phyloP scores from a whole-genome alignment of 177 flowering plant species.

The Telopea speciosissima region DNA sequence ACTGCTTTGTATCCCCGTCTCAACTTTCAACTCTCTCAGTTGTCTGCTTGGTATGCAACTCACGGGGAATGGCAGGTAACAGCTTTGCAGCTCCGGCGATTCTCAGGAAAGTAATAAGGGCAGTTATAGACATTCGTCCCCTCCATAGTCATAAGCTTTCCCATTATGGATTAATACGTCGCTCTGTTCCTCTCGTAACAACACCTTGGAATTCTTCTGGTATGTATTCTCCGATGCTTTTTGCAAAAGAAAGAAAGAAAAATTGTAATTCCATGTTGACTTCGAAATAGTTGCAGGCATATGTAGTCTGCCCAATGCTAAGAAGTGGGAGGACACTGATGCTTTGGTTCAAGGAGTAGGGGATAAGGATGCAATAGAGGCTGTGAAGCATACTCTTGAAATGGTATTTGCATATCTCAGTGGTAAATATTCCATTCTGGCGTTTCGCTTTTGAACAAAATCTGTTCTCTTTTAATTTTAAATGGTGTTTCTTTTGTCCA shows the following conservation, averaged over 20 bases:
- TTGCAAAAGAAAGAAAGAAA: not conserved
- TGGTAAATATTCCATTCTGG: constrained; percentile 7
- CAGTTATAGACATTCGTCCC: constrained; percentile 10
- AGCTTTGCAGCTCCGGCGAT: constrained; percentile 17
- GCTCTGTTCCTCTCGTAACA: constrained; percentile 11
- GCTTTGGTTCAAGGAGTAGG: constrained; percentile 46
- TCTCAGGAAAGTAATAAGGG: constrained; percentile 21
- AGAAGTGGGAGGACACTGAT: constrained; percentile 43
- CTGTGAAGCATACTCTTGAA: constrained; percentile 69
- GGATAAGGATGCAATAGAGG: constrained; percentile 45
- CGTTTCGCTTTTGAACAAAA: not conserved
- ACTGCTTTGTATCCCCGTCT: too few species aligned
- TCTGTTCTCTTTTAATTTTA: not conserved
- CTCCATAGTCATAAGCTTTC: constrained; percentile 9
- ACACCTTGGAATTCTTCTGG: constrained; percentile 24
- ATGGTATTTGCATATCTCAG: constrained; percentile 48
- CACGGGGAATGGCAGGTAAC: constrained; percentile 27
- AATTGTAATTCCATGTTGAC: not conserved
- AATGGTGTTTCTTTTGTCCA: too few species aligned
- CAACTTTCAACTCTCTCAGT: too few species aligned
- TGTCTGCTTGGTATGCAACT: not conserved
- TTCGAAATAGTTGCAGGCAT: constrained; percentile 36
- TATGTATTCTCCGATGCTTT: constrained; percentile 2
- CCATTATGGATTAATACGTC: constrained; percentile 5
- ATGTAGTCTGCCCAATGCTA: constrained; percentile 48